Evolutionary conservation across 371 early-diverging fungal genomes (phyloP).

Genomic region (Mucor sp.): DNA sequence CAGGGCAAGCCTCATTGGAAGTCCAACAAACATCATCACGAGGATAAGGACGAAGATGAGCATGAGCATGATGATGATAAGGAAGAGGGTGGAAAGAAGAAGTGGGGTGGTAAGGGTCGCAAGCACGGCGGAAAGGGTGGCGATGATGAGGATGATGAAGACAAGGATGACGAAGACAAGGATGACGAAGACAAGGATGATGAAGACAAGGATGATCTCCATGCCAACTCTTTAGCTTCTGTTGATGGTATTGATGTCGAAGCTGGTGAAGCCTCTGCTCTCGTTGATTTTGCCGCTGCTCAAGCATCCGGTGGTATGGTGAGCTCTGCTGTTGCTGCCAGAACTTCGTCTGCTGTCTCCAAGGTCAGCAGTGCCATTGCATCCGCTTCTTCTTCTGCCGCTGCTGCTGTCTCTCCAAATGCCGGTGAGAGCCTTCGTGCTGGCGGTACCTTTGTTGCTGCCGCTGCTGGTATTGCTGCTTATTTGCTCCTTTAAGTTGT

Average conservation of each 20-base stretch:
- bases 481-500: constrained; percentile 24
- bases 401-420: constrained; percentile 7
- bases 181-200: constrained; percentile 12
- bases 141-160: constrained; percentile 7
- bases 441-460: constrained; percentile 17
- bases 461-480: constrained; percentile 28
- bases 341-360: constrained; percentile 1
- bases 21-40: background rate
- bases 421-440: constrained; percentile 14
- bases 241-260: background rate
- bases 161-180: constrained; percentile 6
- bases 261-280: background rate
- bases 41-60: background rate
- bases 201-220: background rate
- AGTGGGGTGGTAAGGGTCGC: too few relatives aligned
- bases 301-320: constrained; percentile 7
- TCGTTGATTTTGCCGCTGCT: constrained; percentile 14
- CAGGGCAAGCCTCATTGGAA: background rate
- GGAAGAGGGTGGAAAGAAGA: background rate
- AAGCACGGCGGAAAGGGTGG: background rate
- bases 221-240: background rate
- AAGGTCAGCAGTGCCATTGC: constrained; percentile 1
- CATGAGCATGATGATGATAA: background rate
- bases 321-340: constrained; percentile 6
- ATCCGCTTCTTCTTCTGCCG: constrained; percentile 8